Base-by-base conservation (phyloP, 225 moss, liverwort and hornwort species). In the Pseudisothecium myosuroides region DNA sequence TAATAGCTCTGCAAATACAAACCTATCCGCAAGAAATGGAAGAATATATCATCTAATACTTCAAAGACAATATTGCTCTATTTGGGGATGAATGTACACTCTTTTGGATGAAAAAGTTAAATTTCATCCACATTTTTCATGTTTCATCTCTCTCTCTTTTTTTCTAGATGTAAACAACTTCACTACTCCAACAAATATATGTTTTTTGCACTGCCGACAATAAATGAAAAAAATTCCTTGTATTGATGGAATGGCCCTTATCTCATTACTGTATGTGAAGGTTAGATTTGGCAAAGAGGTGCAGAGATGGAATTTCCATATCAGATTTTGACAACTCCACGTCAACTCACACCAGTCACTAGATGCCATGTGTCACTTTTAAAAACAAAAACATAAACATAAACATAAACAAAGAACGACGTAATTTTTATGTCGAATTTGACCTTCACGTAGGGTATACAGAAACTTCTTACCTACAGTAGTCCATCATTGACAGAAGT, bases 221-320 rank as follows among this genome's bases (percentile, higher is more conserved):
- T 14, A 7, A 52, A 34, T 34, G 76, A 52, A 76, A 52, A 32
- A 18, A 50, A 50, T 2, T 34, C 13, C 6, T 1, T 21, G 2
- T 3, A 22, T 1, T 0, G 0, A 5, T 3, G 13, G 9, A 21
- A 67, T 29, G 31, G 54, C 10, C 37, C 1, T 14, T 8, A 52
- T 34, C 1, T 76, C 21, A 52, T 21, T 10, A 73, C 2, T 1
- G 2, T 5, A 45, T 0, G 1, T 17, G 43, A 72, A 73, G 29
- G 45, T 73, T 1, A 29, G 0, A 29, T 45, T 17, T 0, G 0
- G 0, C 0, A 29, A 0, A 45, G 17, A 72, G 2, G 6, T 11
- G 11, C 0, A 1, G 0, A 17, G 17, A 29, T 29, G 8, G 6
- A 73, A 6, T 45, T 73, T 27, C 72, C 0, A 45, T 0, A 0